Base-by-base conservation (phyloP, 2,329 filamentous ascomycete genomes). In the Fusarium longipes region DNA sequence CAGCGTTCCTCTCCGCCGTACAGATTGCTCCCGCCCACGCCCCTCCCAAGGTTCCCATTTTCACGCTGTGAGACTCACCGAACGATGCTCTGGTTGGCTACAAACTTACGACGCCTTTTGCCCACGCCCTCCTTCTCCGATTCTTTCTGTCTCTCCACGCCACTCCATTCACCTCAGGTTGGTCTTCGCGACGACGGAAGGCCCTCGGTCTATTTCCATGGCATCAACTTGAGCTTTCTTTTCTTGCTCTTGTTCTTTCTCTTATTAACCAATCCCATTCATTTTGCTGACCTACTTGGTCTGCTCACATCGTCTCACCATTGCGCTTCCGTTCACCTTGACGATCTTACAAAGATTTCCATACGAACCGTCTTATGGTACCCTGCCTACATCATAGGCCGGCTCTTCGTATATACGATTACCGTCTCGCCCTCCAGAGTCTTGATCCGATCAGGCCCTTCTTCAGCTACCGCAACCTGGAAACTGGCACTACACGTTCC, bases 161-260 rank as follows among this genome's bases (percentile, higher is more conserved):
- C 65, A 68, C 65, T 60, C 49, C 56, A 54, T 67, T 61, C 48
- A 53, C 39, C 58, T 43, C 35, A 66, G 56, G 65, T 68, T 48
- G 49, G 65, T 63, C 61, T 68, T 68, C 36, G 61, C 57, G 52
- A 68, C 49, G 56, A 65, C 65, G 65, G 65, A 54, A 66, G 44
- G 58, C 65, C 68, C 65, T 68, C 65, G 65, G 65, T 66, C 65
- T 68, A 61, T 68, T 68, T 68, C 65, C 65, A 68, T 57, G 49
- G 53, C 51, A 68, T 65, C 57, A 63, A 68, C 33, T 64, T 58
- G 59, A 20, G 29, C 47, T 61, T 47, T 68, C 57, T 62, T 51
- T 51, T 68, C 53, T 24, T 47, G 24, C 25, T 38, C 52, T 51
- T 61, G 27, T 33, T 50, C 29, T 55, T 62, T 68, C 51, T 55